A percentile compares a stretch with the other conserved stretches of the same genome.
Conservation (phyloP, 345 rosid genomes). For the Eucalyptus pauciflora region DNA sequence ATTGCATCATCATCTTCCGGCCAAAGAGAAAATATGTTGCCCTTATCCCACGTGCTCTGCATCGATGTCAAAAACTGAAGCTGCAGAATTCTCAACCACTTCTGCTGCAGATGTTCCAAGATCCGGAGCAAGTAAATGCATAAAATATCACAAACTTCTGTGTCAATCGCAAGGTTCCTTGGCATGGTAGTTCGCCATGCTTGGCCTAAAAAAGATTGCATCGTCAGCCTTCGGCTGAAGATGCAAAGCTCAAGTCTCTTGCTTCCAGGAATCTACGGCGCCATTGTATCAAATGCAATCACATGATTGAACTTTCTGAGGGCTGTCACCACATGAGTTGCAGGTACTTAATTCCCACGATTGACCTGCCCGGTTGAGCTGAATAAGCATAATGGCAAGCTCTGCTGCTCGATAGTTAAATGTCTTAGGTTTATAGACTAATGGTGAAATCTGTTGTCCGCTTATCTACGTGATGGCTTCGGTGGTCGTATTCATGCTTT, state of each 20-base stretch:
- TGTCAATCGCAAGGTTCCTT: constrained; percentile 57
- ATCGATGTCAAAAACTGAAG: too few relatives aligned
- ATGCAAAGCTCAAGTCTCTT: constrained; percentile 30
- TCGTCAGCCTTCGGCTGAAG: constrained; percentile 23
- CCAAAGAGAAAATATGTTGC: too few relatives aligned
- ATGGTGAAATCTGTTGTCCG: neutral
- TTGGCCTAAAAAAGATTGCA: constrained; percentile 18
- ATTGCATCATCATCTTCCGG: too few relatives aligned
- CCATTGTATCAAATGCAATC: constrained; percentile 37
- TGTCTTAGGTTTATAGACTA: neutral
- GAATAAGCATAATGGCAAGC: neutral
- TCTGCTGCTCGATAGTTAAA: neutral
- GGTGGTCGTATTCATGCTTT: neutral
- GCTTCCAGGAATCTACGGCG: constrained; percentile 37
- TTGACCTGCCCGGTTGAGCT: neutral
- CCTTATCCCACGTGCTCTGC: too few relatives aligned
- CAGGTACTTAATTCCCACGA: constrained; percentile 23
- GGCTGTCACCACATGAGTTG: constrained; percentile 64
- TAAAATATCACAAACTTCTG: constrained; percentile 48
- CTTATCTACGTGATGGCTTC: neutral
- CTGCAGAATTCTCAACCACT: too few relatives aligned
- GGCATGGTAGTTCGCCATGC: constrained; percentile 51
- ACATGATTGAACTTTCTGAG: constrained; percentile 43
- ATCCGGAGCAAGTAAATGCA: constrained; percentile 43
- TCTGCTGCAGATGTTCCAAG: too few relatives aligned